phyloP scores from a whole-genome alignment of 2,329 filamentous ascomycete species.

The Aspergillus proliferans region DNA sequence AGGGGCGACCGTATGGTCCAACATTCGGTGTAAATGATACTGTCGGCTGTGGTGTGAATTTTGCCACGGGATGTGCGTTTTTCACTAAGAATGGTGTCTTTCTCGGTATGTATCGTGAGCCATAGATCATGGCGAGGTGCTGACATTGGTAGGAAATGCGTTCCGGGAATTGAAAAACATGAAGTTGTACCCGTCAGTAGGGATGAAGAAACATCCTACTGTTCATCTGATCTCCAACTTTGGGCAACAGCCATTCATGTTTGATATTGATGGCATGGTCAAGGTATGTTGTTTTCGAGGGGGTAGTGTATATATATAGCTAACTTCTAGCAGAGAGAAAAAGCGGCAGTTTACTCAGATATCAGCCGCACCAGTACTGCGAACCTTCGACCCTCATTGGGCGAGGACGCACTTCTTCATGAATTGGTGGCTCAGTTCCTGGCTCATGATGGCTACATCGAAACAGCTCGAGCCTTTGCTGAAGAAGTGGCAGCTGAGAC shows the following conservation, averaged over 20 bases:
- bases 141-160: constrained; percentile 48
- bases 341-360: constrained; percentile 51
- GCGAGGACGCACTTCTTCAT: constrained; percentile 74
- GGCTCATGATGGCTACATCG: constrained; percentile 90
- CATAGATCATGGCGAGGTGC: neutral
- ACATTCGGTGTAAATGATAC: constrained; percentile 55
- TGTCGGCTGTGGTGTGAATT: constrained; percentile 61
- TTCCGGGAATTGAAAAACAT: constrained; percentile 41
- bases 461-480: constrained; percentile 83
- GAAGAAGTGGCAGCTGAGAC: constrained; percentile 72
- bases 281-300: constrained; percentile 49
- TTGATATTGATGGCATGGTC: constrained; percentile 84
- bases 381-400: constrained; percentile 56
- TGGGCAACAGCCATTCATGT: constrained; percentile 70
- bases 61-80: constrained; percentile 55
- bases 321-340: constrained; percentile 49
- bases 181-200: constrained; percentile 51
- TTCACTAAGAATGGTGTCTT: constrained; percentile 60
- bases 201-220: constrained; percentile 57
- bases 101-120: constrained; percentile 41
- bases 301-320: neutral
- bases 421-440: constrained; percentile 81
- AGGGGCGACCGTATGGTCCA: constrained; percentile 53
- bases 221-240: constrained; percentile 58
- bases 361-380: constrained; percentile 57